phyloP scores from a whole-genome alignment of 805 yeast species.

The Wickerhamiella azymoides region DNA sequence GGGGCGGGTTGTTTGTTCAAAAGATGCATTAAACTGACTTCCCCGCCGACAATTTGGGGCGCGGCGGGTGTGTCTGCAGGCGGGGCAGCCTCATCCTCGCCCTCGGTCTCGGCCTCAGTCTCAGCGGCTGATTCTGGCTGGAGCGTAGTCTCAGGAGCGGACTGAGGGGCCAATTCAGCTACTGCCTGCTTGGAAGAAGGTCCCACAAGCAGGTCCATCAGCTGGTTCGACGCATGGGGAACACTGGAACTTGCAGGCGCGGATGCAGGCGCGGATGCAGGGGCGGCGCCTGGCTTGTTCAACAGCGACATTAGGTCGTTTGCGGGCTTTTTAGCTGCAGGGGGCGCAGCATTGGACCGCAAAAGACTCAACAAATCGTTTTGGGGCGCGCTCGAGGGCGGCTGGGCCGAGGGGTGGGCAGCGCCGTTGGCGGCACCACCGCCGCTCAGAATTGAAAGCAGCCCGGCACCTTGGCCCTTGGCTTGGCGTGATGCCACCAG shows the following conservation, averaged over 20 bases:
- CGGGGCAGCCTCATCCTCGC: no score
- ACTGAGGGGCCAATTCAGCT: no score
- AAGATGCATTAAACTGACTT: background rate
- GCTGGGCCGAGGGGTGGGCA: background rate
- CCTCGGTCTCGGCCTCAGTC: no score
- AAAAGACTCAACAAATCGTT: conserved; percentile 11
- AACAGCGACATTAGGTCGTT: conserved; percentile 8
- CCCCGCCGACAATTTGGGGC: no score
- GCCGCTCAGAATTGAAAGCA: conserved; percentile 9
- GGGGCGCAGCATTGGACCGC: conserved; percentile 5
- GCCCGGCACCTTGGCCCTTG: background rate
- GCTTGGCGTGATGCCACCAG: conserved; percentile 15
- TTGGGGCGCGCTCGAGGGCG: background rate
- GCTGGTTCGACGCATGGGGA: background rate
- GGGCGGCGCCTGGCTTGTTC: background rate
- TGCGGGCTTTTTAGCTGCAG: conserved; percentile 1
- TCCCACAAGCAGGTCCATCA: background rate
- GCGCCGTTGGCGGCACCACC: background rate
- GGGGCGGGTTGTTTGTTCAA: background rate
- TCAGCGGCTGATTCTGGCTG: no score
- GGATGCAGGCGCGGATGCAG: background rate
- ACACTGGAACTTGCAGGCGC: background rate
- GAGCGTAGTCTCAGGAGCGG: no score
- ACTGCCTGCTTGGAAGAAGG: background rate
- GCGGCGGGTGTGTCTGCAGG: no score